Evolutionary conservation across 208 protist species (phyloP).

Genomic region (Leishmania guyanensis): DNA sequence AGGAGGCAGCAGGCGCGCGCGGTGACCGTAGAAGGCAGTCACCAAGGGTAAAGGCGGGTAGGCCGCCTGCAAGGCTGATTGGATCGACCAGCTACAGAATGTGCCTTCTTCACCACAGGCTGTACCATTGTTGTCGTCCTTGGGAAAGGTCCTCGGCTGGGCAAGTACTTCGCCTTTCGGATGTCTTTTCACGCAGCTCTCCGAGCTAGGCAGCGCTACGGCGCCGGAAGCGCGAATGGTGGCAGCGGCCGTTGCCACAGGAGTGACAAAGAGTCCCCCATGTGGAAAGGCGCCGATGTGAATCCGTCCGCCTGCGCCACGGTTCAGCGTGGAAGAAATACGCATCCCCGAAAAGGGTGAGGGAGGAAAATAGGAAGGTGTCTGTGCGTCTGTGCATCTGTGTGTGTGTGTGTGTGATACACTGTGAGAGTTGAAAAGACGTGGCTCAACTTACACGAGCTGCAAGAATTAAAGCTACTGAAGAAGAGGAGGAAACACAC

Average conservation of each 20-base stretch:
- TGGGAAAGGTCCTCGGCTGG: background rate
- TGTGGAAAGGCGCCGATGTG: background rate
- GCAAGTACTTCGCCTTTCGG: background rate
- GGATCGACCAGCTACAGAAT: conserved; percentile 9
- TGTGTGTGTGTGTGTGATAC: background rate
- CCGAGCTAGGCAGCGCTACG: background rate
- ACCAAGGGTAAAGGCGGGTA: conserved; percentile 9
- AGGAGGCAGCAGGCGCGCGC: background rate
- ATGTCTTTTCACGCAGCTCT: background rate
- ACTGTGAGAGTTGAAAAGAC: background rate
- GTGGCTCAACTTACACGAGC: background rate
- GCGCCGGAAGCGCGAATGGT: background rate
- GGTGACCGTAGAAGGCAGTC: background rate
- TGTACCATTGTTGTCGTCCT: background rate
- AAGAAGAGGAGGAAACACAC: background rate
- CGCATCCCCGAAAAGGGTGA: background rate
- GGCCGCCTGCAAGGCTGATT: conserved; percentile 4
- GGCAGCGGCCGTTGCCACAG: background rate
- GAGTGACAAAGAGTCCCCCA: background rate
- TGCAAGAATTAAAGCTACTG: background rate
- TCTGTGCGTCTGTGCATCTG: background rate
- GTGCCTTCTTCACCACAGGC: background rate
- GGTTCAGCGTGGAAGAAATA: background rate
- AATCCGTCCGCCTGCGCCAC: background rate
- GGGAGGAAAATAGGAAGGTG: background rate